Conservation (phyloP, 2,329 filamentous ascomycete species). For the Grosmannia serpens region DNA sequence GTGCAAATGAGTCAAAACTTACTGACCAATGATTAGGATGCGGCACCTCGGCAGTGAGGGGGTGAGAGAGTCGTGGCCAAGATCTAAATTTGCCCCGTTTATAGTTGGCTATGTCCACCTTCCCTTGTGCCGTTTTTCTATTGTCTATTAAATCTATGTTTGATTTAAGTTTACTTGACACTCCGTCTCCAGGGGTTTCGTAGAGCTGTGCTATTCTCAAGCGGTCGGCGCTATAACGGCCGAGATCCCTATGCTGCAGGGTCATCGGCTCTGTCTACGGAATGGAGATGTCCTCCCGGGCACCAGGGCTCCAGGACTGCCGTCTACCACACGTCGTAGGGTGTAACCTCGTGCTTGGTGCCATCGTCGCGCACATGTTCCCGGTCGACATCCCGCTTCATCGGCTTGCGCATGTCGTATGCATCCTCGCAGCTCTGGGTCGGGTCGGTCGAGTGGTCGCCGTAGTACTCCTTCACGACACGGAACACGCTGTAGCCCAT, state of each 20-base stretch:
- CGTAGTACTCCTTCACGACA: slow-evolving; percentile 85
- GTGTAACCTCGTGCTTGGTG: slow-evolving; percentile 63
- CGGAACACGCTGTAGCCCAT: slow-evolving; percentile 90
- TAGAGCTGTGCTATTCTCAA: background rate
- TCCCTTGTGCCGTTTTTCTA: too few relatives aligned
- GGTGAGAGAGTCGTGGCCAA: too few relatives aligned
- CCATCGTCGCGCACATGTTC: slow-evolving; percentile 74
- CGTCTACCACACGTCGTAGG: slow-evolving; percentile 76
- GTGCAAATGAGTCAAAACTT: too few relatives aligned
- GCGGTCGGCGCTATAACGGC: background rate
- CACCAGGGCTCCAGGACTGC: background rate
- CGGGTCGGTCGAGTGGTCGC: slow-evolving; percentile 61
- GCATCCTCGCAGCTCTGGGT: slow-evolving; percentile 66
- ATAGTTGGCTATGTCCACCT: too few relatives aligned
- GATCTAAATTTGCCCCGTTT: too few relatives aligned
- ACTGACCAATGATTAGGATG: too few relatives aligned
- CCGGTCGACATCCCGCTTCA: slow-evolving; percentile 64
- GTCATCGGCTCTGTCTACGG: background rate
- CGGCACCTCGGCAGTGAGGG: too few relatives aligned
- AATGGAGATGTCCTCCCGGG: background rate
- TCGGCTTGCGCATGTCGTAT: slow-evolving; percentile 91
- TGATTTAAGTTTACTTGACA: background rate
- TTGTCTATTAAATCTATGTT: too few relatives aligned
- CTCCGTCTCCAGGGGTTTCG: background rate
- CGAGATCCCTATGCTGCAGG: background rate